Evolutionary conservation across 352 stramenopile genomes (phyloP), one percentile per base, ranked within the genome.

Genomic region (Pilasporangium apinafurcum): DNA sequence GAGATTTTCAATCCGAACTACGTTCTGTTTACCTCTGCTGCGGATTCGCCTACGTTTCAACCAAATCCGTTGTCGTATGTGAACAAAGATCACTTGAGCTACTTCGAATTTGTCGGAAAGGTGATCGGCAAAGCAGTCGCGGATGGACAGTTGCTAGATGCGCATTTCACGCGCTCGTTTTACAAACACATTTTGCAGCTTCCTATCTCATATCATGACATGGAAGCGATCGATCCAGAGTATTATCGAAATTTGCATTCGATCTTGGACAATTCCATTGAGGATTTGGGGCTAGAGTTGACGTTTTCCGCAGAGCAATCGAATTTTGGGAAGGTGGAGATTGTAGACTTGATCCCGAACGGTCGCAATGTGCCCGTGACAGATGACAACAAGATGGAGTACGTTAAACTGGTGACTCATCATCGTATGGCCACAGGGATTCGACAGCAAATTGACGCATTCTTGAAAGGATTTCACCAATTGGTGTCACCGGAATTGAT

Each of bases 1-100:
- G 96, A 99, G 65, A 99, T 99, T 56, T 99, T 99, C 73, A 99
- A 99, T 66, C 95, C 96, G 37, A 98, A 99, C 63, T 99, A 99
- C 68, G 96, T 96, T 44, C 67, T 99, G 1, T 99, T 99, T 72
- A 99, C 95, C 32, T 97, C 95, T 16, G 97, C 96, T 4, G 95
- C 96, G 18, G 97, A 99, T 71, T 98, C 96, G 9, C 96, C 94
- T 37, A 99, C 97, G 8, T 99, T 99, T 68, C 96, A 99, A 62
- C 96, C 96, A 5, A 99, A 99, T 64, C 95, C 96, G 38, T 82
- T 98, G 27, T 99, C 95, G 40, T 97, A 93, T 52, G 97, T 99
- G 48, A 99, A 99, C 62, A 93, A 97, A 22, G 96, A 99, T 62
- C 95, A 99, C 74, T 56, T 99, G 43, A 95, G 89, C 56, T 99